These are phyloP conservation scores for Yamadazyma trypodendri DNA, from an alignment of 1,139 yeast genomes.

Conservation along the genomic window DNA sequence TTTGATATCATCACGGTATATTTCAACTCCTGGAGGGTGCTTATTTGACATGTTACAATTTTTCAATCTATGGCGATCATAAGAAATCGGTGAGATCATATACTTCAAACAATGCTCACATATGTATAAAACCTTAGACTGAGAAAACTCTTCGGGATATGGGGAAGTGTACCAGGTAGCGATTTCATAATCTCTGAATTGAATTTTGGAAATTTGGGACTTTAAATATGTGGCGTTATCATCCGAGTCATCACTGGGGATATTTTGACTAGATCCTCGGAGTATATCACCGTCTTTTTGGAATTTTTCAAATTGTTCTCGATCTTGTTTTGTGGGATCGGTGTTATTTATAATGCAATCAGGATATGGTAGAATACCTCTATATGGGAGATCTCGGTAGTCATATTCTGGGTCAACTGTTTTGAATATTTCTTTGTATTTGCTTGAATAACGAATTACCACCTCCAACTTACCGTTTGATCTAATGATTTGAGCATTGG, in stretches of 20 bases:
- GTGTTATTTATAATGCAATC: constrained; percentile 64
- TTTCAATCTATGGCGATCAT: constrained; percentile 69
- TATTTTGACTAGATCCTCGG: constrained; percentile 10
- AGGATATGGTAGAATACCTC: constrained; percentile 59
- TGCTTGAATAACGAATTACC: constrained; percentile 7
- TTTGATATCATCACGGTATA: constrained; percentile 60
- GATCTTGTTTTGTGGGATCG: constrained; percentile 54
- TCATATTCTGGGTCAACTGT: constrained; percentile 14
- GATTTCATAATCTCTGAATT: constrained; percentile 69
- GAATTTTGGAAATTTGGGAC: constrained; percentile 51
- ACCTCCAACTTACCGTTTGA: constrained; percentile 1
- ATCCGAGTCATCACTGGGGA: constrained; percentile 1
- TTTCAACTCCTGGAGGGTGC: constrained; percentile 91
- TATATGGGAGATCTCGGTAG: constrained; percentile 52
- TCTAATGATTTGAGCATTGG: background rate
- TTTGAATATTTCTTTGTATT: constrained; percentile 7
- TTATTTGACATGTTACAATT: constrained; percentile 53
- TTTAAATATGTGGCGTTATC: constrained; percentile 13
- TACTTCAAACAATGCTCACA: constrained; percentile 88
- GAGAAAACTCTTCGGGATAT: constrained; percentile 83
- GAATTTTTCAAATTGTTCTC: constrained; percentile 43
- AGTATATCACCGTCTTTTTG: constrained; percentile 25
- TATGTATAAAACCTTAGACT: constrained; percentile 59
- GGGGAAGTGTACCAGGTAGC: constrained; percentile 95
- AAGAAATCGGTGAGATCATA: constrained; percentile 67